Conservation (phyloP, 108 stramenopile species). For the Nitzschia sp. region DNA sequence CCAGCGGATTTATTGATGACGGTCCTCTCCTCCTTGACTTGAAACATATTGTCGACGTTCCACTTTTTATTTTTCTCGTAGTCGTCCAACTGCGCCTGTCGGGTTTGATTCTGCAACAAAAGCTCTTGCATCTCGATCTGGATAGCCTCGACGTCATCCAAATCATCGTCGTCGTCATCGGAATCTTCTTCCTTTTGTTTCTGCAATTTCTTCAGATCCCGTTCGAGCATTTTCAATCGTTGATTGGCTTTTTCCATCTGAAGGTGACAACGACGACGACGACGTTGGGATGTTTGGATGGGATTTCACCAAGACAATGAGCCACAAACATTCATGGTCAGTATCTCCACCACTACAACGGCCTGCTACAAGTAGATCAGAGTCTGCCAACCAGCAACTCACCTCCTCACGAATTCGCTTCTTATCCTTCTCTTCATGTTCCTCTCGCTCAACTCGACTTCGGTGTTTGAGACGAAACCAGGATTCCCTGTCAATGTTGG, state of each 20-base stretch:
- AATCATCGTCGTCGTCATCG: constrained; percentile 75
- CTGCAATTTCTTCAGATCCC: constrained; percentile 50
- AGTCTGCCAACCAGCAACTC: constrained; percentile 28
- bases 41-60: constrained; percentile 97
- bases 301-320: too few species aligned
- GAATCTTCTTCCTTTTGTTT: constrained; percentile 23
- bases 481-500: constrained; percentile 96
- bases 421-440: constrained; percentile 85
- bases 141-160: constrained; percentile 83
- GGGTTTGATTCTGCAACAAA: constrained; percentile 48
- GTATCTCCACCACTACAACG: too few species aligned
- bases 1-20: constrained; percentile 81
- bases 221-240: constrained; percentile 79
- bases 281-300: too few species aligned
- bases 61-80: constrained; percentile 97
- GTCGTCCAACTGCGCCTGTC: constrained; percentile 76
- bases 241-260: constrained; percentile 81
- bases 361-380: too few species aligned
- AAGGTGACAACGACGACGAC: too few species aligned
- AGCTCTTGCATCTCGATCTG: constrained; percentile 79
- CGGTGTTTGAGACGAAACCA: constrained; percentile 97
- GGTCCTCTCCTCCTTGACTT: constrained; percentile 91
- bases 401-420: constrained; percentile 75
- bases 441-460: constrained; percentile 91
- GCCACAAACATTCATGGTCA: too few species aligned